These are phyloP conservation scores for Geotrichum fermentans DNA, from an alignment of 1,139 yeast genomes.

Conservation along the genomic window DNA sequence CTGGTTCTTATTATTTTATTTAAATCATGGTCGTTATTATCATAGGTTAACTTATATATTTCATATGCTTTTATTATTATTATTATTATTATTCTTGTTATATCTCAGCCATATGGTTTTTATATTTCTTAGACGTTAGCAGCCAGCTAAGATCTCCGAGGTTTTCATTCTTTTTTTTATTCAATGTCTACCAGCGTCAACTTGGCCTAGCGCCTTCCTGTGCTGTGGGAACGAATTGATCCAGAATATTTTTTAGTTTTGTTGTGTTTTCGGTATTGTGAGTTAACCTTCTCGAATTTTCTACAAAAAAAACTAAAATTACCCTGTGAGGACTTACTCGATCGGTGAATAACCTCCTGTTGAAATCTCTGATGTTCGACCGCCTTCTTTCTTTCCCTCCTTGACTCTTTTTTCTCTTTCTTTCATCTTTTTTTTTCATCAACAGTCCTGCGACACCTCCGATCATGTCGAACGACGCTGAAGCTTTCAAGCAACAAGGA, in stretches of 20 bases:
- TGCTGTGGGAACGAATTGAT: no score
- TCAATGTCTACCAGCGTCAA: no score
- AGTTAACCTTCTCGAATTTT: neutral
- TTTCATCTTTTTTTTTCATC: neutral
- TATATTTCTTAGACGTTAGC: no score
- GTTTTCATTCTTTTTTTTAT: no score
- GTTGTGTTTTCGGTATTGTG: no score
- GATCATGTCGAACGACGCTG: constrained; percentile 26
- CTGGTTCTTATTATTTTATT: neutral
- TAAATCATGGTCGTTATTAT: neutral
- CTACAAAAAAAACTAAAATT: neutral
- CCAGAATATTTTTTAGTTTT: no score
- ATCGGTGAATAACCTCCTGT: neutral
- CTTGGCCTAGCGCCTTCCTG: no score
- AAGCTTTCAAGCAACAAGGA: constrained; percentile 37
- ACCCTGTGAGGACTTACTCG: neutral
- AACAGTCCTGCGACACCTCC: neutral
- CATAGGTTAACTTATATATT: no score
- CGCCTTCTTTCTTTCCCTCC: neutral
- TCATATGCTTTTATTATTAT: no score
- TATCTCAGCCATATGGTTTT: no score
- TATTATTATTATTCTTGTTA: no score
- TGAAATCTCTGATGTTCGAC: neutral
- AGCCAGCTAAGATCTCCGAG: no score
- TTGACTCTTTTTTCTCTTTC: neutral